Conservation (phyloP, 2,329 filamentous ascomycete genomes). For the Neofusicoccum cordaticola region DNA sequence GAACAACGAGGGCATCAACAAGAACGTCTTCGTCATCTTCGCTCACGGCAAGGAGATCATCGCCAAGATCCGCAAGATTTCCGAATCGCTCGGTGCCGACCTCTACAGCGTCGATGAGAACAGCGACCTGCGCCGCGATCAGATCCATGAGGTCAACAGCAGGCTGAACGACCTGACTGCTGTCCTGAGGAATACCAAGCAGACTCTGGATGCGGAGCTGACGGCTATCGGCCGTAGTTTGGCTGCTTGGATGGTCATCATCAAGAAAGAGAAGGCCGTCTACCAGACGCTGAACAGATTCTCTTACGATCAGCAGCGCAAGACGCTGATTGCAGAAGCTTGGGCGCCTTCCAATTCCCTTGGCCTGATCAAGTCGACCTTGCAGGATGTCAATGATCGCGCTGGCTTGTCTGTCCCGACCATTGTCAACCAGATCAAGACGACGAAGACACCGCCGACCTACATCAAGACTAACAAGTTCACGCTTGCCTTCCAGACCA, state of each 20-base stretch:
- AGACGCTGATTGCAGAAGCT: conserved; percentile 94
- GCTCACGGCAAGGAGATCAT: conserved; percentile 98
- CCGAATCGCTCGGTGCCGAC: conserved; percentile 92
- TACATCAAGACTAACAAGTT: conserved; percentile 99
- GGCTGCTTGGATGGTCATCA: conserved; percentile 94
- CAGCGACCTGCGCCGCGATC: conserved; percentile 88
- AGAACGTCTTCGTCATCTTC: conserved; percentile 99
- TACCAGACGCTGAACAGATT: conserved; percentile 95
- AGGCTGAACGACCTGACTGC: conserved; percentile 87
- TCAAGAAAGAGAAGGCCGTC: conserved; percentile 97
- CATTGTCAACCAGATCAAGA: conserved; percentile 96
- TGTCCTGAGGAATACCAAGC: conserved; percentile 91
- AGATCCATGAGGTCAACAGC: conserved; percentile 96
- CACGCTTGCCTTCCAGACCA: conserved; percentile 96
- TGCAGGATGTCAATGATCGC: conserved; percentile 94
- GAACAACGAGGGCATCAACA: conserved; percentile 87
- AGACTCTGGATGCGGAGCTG: conserved; percentile 87
- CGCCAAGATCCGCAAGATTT: conserved; percentile 98
- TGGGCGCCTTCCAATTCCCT: conserved; percentile 95
- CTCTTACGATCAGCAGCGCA: conserved; percentile 91
- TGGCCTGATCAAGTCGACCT: conserved; percentile 81
- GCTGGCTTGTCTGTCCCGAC: conserved; percentile 96
- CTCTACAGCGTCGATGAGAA: conserved; percentile 98
- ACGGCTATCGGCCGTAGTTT: conserved; percentile 89
- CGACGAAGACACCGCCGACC: conserved; percentile 94